Evolutionary conservation across 345 rosid genomes (phyloP), one percentile per base, ranked within the genome.

Genomic region (Lepidium aucheri): DNA sequence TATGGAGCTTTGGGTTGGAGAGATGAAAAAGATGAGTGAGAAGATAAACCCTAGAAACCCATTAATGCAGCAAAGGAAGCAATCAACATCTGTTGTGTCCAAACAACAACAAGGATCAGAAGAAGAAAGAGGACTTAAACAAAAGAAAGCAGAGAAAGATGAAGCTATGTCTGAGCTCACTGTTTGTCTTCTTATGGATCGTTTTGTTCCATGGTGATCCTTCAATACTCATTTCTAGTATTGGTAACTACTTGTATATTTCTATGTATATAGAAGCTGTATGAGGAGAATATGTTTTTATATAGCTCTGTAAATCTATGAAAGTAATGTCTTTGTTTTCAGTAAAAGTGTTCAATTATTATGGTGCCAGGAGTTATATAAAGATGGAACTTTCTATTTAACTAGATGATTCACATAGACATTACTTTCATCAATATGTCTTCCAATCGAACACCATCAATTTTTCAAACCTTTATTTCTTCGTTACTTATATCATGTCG

Each of bases 161-260:
- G 66, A 65, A 17, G 81, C 64, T 5, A 82, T 88, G 81, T 85
- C 89, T 9, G 97, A 91, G 49, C 32, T 82, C 28, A 86, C 90
- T 12, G 79, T 91, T 17, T 82, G 79, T 74, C 59, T 88, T 81
- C 79, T 91, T 38, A 86, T 91, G 84, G 97, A 91, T 67, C 86
- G 91, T 10, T 91, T 91, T 78, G 97, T 80, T 16, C 89, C 88
- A 63, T 85, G 84, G 68, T 81, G 79, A 81, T 45, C 9, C n/a
- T 32, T 28, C 8, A 45, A 28, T 42, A 36, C 28, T 39, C 39
- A 62, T 18, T 42, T 60, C 49, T 52, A 4, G 16, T 38, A 14
- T 43, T 2, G 44, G 43, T 9, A 61, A 11, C 4, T 35, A 16
- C 62, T 62, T 52, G 56, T 53, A 61, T 52, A 34, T 59, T 8